These are phyloP conservation scores for Corymbia maculata DNA, from an alignment of 345 rosid species.

Conservation along the genomic window DNA sequence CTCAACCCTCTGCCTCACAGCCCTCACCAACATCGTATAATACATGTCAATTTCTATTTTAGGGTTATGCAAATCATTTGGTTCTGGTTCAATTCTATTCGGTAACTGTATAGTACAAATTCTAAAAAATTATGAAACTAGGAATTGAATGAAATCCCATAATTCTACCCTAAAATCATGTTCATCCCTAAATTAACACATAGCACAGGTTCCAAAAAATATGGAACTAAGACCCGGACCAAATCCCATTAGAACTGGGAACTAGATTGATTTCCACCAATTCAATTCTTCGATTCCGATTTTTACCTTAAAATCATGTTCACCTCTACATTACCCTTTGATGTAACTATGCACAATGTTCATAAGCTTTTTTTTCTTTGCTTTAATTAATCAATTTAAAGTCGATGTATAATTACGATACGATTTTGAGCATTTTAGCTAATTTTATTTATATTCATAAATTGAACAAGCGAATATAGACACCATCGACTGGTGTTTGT, in stretches of 20 bases:
- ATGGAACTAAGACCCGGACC: neutral
- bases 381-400: neutral
- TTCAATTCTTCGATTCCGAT: no score
- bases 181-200: no score
- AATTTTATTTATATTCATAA: neutral
- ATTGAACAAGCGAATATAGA: neutral
- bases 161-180: neutral
- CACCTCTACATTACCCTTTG: neutral
- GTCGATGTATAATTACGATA: accelerated
- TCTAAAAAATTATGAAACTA: accelerated
- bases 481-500: neutral
- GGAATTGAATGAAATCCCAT: neutral
- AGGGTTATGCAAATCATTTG: neutral
- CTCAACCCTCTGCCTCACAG: neutral
- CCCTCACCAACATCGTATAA: neutral
- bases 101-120: neutral
- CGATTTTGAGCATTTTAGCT: neutral
- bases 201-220: neutral
- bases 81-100: neutral
- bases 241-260: neutral
- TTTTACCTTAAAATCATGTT: neutral
- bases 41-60: neutral
- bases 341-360: no score
- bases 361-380: neutral
- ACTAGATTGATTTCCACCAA: accelerated